Evolutionary conservation across 192 early-diverging fungal genomes (phyloP).

Genomic region (Obelidium mucronatum): DNA sequence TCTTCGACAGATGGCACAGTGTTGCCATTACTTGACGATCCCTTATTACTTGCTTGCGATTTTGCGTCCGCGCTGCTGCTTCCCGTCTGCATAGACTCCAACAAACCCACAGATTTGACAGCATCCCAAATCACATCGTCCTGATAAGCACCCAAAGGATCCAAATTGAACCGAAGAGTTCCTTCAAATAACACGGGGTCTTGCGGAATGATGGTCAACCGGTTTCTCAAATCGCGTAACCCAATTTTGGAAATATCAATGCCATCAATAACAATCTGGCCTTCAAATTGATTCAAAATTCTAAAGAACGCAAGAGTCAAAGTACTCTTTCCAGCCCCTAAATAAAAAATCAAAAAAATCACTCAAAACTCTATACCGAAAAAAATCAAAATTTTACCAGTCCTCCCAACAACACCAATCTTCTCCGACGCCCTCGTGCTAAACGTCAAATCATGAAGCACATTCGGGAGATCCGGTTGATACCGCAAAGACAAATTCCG

Average conservation of each 20-base stretch:
- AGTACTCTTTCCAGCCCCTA: constrained; percentile 78
- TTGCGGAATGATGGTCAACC: constrained; percentile 53
- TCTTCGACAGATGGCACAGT: constrained; percentile 1
- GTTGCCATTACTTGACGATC: background rate
- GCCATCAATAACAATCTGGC: constrained; percentile 66
- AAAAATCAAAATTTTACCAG: constrained; percentile 46
- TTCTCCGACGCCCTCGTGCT: constrained; percentile 45
- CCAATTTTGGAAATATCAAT: constrained; percentile 68
- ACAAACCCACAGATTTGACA: constrained; percentile 73
- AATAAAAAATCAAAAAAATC: background rate
- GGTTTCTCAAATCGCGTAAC: constrained; percentile 57
- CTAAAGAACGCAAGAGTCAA: constrained; percentile 73
- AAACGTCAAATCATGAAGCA: constrained; percentile 53
- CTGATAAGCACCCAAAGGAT: constrained; percentile 62
- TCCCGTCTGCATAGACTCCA: constrained; percentile 56
- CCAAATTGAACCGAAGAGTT: constrained; percentile 66
- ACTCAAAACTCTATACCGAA: background rate
- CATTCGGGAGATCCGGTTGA: constrained; percentile 68
- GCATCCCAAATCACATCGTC: constrained; percentile 53
- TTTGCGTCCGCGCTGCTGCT: background rate
- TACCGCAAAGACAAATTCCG: constrained; percentile 75
- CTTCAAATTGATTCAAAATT: constrained; percentile 61
- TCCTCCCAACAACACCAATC: constrained; percentile 64
- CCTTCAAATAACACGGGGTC: constrained; percentile 63
- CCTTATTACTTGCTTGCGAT: background rate